These are phyloP conservation scores for Barnettozyma wickerhamii DNA, from an alignment of 805 yeast genomes.

Conservation along the genomic window DNA sequence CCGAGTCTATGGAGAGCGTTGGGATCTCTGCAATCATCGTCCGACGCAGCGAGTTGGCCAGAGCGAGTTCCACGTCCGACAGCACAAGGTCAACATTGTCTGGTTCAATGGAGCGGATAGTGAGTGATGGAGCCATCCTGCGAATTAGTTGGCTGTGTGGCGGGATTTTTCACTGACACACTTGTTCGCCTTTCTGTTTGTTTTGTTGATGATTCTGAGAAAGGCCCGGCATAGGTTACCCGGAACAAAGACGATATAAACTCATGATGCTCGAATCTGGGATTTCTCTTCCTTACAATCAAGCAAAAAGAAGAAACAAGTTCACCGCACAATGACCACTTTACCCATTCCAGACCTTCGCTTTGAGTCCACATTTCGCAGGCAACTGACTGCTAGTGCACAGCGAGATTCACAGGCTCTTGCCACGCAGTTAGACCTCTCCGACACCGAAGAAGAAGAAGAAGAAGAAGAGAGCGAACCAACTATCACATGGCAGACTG, in stretches of 20 bases:
- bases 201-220: too few relatives aligned
- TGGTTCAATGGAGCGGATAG: slow-evolving; percentile 73
- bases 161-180: too few relatives aligned
- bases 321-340: not conserved
- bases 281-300: too few relatives aligned
- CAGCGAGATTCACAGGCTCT: not conserved
- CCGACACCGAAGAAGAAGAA: not conserved
- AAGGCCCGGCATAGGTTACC: too few relatives aligned
- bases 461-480: not conserved
- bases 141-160: not conserved
- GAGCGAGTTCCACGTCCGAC: slow-evolving; percentile 78
- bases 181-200: too few relatives aligned
- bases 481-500: not conserved
- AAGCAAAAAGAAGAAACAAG: too few relatives aligned
- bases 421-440: too few relatives aligned
- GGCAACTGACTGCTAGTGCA: slow-evolving; percentile 2
- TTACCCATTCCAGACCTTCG: slow-evolving; percentile 14
- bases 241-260: too few relatives aligned
- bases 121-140: slow-evolving; percentile 7
- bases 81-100: slow-evolving; percentile 90
- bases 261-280: too few relatives aligned
- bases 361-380: slow-evolving; percentile 9
- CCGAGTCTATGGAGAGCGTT: slow-evolving; percentile 92
- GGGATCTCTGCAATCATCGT: slow-evolving; percentile 96
- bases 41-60: slow-evolving; percentile 90